Evolutionary conservation across 2,329 filamentous ascomycete species (phyloP), one percentile per base, ranked within the genome.

Genomic region (Exophiala calicioides): DNA sequence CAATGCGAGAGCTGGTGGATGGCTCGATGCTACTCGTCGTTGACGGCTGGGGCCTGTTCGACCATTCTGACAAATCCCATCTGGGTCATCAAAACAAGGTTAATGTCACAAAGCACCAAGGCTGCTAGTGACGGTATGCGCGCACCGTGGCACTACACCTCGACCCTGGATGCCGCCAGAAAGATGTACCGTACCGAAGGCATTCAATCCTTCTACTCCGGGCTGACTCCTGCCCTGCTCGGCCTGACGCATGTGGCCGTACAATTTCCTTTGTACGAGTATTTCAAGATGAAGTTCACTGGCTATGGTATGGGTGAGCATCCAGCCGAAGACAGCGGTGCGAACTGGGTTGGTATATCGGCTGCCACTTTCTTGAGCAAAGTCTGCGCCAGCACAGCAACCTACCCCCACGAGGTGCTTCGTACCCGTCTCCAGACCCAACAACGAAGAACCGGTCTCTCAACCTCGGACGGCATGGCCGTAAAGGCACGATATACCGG

Each of bases 1-100:
- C 73, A 83, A 54, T 79, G 85, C 62, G 79, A 84, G 52, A 91
- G 88, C 64, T 81, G 80, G 62, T 85, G 88, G 71, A 66, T 89
- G 33, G 80, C 91, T 60, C 89, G 88, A 63, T 85, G 93, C 57
- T 90, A 87, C 74, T 93, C 93, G 16, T 95, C 93, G 7, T 81
- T 98, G 51, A 80, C 90, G 46, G 93, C 91, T 18, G 93, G 93
- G 42, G 90, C 84, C 52, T 95, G 87, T 71, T 96, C 90, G 58
- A 98, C 93, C 3, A 78, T 97, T 54, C 86, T 85, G 53, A 98
- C 93, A 18, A 98, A 97, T 67, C 93, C 93, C 1, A 98, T 98
- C 52, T 98, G 93, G 93, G 93, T 98, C 27, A 95, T 98, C 73
- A 98, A 98, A 71, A 98, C 93, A 37, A 80, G 93, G 58, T 80